phyloP scores from a whole-genome alignment of 306 rosid genomes.

The Quillaja saponaria region DNA sequence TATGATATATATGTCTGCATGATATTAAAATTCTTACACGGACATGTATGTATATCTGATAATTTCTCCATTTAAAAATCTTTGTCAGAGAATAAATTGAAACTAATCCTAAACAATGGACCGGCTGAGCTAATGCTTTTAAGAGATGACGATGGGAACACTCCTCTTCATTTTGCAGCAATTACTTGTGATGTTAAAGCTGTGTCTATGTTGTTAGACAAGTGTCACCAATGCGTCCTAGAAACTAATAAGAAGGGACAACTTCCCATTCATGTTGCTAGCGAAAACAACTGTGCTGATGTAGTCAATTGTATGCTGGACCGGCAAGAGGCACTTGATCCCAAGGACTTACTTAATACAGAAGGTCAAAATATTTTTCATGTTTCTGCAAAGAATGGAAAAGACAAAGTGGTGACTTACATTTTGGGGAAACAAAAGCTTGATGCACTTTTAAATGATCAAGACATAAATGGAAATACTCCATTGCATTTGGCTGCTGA shows the following conservation, averaged over 20 bases:
- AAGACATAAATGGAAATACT: constrained; percentile 1
- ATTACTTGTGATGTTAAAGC: not conserved
- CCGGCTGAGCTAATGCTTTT: no score
- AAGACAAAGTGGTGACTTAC: not conserved
- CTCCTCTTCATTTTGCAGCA: not conserved
- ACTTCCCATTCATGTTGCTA: not conserved
- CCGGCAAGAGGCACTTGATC: not conserved
- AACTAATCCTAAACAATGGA: no score
- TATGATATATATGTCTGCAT: no score
- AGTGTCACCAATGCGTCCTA: not conserved
- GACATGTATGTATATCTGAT: no score
- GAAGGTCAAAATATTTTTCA: not conserved
- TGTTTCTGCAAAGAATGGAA: not conserved
- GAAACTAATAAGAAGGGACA: not conserved
- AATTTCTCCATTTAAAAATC: no score
- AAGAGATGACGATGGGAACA: not conserved
- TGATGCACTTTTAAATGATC: not conserved
- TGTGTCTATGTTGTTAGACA: not conserved
- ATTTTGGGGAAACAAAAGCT: not conserved
- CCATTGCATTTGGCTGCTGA: constrained; percentile 11
- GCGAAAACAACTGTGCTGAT: not conserved
- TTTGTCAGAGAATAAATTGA: no score
- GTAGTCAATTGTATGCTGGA: not conserved
- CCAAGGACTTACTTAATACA: not conserved
- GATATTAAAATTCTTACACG: no score